phyloP scores from a whole-genome alignment of 1,284 basidiomycete species.

The Pseudozyma hubeiensis region DNA sequence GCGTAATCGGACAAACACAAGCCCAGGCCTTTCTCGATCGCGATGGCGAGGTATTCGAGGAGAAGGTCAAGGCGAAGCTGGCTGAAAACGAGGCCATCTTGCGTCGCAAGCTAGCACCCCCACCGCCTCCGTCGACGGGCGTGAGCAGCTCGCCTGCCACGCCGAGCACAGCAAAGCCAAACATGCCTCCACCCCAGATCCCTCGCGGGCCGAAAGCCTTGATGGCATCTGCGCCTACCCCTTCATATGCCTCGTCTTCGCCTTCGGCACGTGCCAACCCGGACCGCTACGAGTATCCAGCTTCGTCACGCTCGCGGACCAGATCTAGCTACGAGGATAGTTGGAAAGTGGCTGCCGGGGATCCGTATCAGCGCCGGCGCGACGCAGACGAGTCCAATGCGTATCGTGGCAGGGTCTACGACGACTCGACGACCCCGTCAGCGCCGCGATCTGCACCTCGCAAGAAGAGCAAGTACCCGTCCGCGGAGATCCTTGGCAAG shows the following conservation, averaged over 20 bases:
- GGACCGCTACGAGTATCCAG: constrained; percentile 4
- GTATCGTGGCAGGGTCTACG: constrained; percentile 5
- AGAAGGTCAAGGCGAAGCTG: constrained; percentile 29
- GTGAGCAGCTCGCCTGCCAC: constrained; percentile 18
- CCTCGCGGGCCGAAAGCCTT: constrained; percentile 26
- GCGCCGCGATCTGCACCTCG: constrained; percentile 1
- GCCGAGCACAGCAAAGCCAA: constrained; percentile 20
- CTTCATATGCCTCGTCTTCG: constrained; percentile 1
- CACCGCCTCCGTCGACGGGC: constrained; percentile 1
- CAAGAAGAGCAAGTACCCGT: constrained; percentile 13
- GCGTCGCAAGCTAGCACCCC: constrained; percentile 1
- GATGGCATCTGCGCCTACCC: constrained; percentile 5
- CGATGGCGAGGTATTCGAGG: constrained; percentile 22
- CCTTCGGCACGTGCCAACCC: constrained; percentile 8
- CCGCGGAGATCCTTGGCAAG: constrained; percentile 24
- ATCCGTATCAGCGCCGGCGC: constrained; percentile 14
- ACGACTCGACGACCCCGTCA: not conserved
- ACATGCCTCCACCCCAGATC: constrained; percentile 33
- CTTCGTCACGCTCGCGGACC: constrained; percentile 5
- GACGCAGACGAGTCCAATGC: constrained; percentile 12
- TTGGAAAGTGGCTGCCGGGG: constrained; percentile 3
- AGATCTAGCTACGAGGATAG: constrained; percentile 6
- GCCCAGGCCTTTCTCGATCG: constrained; percentile 39
- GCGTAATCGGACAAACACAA: constrained; percentile 17
- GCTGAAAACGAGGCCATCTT: constrained; percentile 30